A percentile compares a stretch with the other conserved stretches of the same genome.
Evolutionary conservation across 352 stramenopile genomes (phyloP).

Genomic region (Thraustochytrium striatum): DNA sequence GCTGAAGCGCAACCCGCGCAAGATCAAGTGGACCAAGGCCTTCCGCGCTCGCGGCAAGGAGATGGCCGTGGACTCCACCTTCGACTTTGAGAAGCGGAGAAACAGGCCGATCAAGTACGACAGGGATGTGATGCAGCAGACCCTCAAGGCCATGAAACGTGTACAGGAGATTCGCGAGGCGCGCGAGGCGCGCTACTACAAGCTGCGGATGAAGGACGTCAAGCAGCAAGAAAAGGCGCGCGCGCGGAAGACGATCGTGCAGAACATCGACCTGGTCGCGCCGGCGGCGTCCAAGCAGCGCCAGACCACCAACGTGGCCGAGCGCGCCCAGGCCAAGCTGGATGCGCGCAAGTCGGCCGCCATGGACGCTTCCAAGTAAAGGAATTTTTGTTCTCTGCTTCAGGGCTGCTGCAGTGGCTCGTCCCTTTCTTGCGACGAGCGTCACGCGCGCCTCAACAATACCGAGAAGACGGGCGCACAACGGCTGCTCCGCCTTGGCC

Average conservation of each 20-base stretch:
- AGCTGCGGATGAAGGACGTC: constrained; percentile 86
- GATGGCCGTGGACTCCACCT: constrained; percentile 98
- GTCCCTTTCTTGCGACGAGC: no score
- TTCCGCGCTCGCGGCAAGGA: constrained; percentile 98
- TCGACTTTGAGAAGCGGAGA: constrained; percentile 98
- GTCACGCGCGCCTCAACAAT: no score
- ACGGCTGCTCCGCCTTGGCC: no score
- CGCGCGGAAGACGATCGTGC: constrained; percentile 43
- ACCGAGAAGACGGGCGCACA: no score
- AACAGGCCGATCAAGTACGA: constrained; percentile 99
- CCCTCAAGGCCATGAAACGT: constrained; percentile 95
- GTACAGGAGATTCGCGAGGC: constrained; percentile 94
- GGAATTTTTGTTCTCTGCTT: no score
- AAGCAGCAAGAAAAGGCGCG: constrained; percentile 39
- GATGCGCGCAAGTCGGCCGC: constrained; percentile 29
- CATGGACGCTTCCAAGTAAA: constrained; percentile 37
- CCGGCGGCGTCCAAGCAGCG: constrained; percentile 44
- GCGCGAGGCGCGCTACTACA: constrained; percentile 92
- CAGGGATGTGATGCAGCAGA: constrained; percentile 95
- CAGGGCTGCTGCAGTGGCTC: no score
- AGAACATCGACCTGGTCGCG: constrained; percentile 48
- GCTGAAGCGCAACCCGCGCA: constrained; percentile 98
- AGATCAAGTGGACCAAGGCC: constrained; percentile 99
- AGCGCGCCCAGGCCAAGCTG: constrained; percentile 39
- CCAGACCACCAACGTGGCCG: constrained; percentile 46